These are phyloP conservation scores for Leishmania major DNA, from an alignment of 208 protist species.

Conservation along the genomic window DNA sequence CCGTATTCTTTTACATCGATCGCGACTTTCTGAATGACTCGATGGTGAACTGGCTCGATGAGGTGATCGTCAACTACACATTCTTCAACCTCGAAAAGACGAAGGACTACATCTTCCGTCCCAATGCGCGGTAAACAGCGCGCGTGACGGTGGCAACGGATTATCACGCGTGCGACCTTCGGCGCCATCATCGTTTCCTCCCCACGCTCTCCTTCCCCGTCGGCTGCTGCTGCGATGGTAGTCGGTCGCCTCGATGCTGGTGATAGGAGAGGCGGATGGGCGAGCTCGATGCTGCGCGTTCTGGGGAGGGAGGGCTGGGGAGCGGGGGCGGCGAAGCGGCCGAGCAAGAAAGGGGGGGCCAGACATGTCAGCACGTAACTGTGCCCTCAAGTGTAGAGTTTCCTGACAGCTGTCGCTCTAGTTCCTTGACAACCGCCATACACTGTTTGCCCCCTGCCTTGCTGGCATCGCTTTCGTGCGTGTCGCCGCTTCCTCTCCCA, in stretches of 20 bases:
- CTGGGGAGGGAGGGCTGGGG: background rate
- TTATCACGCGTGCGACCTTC: background rate
- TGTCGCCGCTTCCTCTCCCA: background rate
- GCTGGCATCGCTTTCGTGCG: no score
- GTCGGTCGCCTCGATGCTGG: background rate
- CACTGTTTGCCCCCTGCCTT: background rate
- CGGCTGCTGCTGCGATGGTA: background rate
- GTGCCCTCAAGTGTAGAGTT: background rate
- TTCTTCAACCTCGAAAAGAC: conserved; percentile 92
- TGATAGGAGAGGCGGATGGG: background rate
- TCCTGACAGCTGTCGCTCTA: background rate
- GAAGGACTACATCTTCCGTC: conserved; percentile 83
- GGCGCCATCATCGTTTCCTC: background rate
- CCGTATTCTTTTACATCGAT: conserved; percentile 98
- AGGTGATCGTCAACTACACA: conserved; percentile 91
- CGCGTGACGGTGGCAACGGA: background rate
- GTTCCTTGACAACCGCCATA: background rate
- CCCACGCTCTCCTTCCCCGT: background rate
- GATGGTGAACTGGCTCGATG: conserved; percentile 84
- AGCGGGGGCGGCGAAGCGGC: background rate
- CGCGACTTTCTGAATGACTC: conserved; percentile 93
- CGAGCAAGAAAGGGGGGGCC: background rate
- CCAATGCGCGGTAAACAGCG: conserved; percentile 33
- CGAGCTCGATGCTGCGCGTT: background rate
- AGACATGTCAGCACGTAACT: background rate